Evolutionary conservation across 2,329 filamentous ascomycete genomes (phyloP).

Genomic region (Pestalotiopsis sp.): DNA sequence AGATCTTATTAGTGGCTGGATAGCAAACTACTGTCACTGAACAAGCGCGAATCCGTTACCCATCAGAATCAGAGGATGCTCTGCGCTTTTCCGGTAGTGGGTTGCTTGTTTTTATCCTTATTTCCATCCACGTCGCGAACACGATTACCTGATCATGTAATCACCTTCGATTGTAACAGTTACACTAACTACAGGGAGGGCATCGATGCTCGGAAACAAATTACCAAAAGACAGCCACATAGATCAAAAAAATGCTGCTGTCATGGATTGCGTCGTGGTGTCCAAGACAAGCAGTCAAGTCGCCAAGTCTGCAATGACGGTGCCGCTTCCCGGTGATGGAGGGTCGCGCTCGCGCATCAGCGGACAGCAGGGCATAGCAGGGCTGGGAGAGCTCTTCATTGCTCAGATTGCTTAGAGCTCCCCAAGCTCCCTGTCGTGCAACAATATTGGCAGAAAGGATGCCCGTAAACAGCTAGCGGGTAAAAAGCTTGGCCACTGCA

Average conservation of each 20-base stretch:
- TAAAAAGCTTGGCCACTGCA: conserved; percentile 9
- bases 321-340: conserved; percentile 7
- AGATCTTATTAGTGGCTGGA: neutral
- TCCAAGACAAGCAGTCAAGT: neutral
- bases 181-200: too few relatives aligned
- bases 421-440: neutral
- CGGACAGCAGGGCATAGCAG: neutral
- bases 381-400: neutral
- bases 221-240: neutral
- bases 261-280: neutral
- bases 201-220: neutral
- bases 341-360: conserved; percentile 2
- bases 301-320: neutral
- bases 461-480: neutral
- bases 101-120: neutral
- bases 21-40: too few relatives aligned
- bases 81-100: neutral
- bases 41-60: neutral
- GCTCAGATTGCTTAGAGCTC: neutral
- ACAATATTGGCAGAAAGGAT: neutral
- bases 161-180: too few relatives aligned
- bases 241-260: neutral
- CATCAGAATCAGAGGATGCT: neutral
- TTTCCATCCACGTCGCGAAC: neutral
- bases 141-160: neutral